Evolutionary conservation across 352 stramenopile species (phyloP), one percentile per base, ranked within the genome.

Genomic region (Phytophthora multivora): DNA sequence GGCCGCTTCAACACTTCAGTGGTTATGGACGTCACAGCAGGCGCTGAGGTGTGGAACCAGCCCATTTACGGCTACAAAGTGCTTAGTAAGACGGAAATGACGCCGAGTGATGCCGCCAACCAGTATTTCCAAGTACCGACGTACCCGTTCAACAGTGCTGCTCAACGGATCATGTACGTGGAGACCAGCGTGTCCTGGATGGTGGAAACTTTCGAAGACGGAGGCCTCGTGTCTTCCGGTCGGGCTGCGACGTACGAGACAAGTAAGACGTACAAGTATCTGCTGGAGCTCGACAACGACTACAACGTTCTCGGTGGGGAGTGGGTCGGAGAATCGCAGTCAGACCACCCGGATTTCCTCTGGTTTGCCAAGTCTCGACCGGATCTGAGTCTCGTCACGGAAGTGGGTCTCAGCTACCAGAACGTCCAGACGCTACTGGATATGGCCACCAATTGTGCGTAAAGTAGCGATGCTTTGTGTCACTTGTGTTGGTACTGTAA

Each of bases 11-110:
- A 75, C 9, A 28, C 72, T 35, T 66, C 71, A 1, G 75, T 86
- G 9, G 62, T 88, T 1, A 55, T 85, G 38, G 79, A 88, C 43
- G 66, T 83, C 10, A 55, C 66, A 4, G 62, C 61, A 3, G 69
- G 64, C 11, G 53, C 59, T 3, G 57, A 81, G 41, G 77, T 90
- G 21, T 89, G 80, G 76, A 89, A 88, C 53, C 74, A 85, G 54
- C 80, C 80, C 11, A 64, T 89, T 38, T 66, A 72, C 45, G 77
- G 66, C 59, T 89, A 87, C 65, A 52, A 77, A 21, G 60, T 85
- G 18, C 18, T 58, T 15, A 60, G 59, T 19, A 46, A 71, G 55
- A 59, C 50, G 13, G 67, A 82, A 36, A 59, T 86, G 66, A 73
- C 66, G 15, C 71, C 71, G 2, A 59, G 48, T 11, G 30, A 79